These are phyloP conservation scores for Colletotrichum shisoi DNA, from an alignment of 2,329 filamentous ascomycete genomes.

Conservation along the genomic window DNA sequence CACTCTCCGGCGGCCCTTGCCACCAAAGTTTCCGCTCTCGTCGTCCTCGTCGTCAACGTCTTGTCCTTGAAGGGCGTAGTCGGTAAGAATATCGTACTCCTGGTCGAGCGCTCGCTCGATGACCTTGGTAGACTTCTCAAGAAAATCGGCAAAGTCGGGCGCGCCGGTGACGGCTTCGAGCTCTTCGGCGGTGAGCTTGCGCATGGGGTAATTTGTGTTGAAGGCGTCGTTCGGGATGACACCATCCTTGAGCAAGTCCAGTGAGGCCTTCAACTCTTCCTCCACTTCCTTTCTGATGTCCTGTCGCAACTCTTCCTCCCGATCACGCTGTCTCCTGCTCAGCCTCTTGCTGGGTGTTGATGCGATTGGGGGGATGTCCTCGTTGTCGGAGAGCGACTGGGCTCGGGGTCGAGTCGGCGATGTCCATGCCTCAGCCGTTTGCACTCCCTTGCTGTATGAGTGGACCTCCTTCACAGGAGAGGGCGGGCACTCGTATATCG, in stretches of 20 bases:
- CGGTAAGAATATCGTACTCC: conserved; percentile 93
- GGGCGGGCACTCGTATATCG: conserved; percentile 81
- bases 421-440: conserved; percentile 81
- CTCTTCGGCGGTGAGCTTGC: conserved; percentile 83
- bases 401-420: conserved; percentile 62
- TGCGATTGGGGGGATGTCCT: conserved; percentile 63
- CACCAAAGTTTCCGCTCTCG: conserved; percentile 72
- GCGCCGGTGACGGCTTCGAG: conserved; percentile 89
- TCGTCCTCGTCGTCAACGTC: conserved; percentile 84
- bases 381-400: conserved; percentile 69
- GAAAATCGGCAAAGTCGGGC: conserved; percentile 91
- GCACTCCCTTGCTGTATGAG: conserved; percentile 96
- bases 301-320: conserved; percentile 87
- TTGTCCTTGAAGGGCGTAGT: conserved; percentile 85
- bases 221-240: conserved; percentile 55
- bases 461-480: conserved; percentile 83
- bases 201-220: conserved; percentile 73
- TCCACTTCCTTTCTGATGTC: conserved; percentile 89
- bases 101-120: conserved; percentile 95
- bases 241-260: conserved; percentile 65
- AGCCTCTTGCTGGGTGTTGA: conserved; percentile 74
- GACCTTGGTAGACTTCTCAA: conserved; percentile 95
- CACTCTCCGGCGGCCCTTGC: conserved; percentile 75
- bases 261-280: conserved; percentile 82
- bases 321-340: conserved; percentile 79